Percentiles rank a stretch among this genome's conserved stretches.
Evolutionary conservation across 164 flowering plant genomes (phyloP).

Genomic region (Tinospora cordifolia): DNA sequence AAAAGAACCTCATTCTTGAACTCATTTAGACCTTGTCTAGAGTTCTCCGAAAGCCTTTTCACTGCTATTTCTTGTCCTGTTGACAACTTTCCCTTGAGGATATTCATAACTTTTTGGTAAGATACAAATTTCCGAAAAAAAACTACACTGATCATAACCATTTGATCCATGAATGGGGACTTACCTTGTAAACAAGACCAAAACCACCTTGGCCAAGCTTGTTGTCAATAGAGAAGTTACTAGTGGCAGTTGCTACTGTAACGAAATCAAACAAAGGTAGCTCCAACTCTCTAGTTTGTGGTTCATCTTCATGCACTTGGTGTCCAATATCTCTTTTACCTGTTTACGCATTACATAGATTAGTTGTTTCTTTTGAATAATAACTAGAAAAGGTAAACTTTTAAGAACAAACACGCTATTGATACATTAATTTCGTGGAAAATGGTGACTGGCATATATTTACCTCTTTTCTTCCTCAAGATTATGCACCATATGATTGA

Average conservation of each 20-base stretch:
- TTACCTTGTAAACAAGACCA: conserved; percentile 46
- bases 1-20: conserved; percentile 9
- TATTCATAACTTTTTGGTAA: background rate
- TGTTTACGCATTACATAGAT: background rate
- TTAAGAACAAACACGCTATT: background rate
- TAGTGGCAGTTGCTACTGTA: conserved; percentile 17
- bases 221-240: conserved; percentile 20
- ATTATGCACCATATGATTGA: background rate
- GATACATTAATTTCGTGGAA: background rate
- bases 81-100: background rate
- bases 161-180: background rate
- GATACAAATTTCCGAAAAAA: background rate
- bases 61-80: conserved; percentile 10
- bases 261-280: conserved; percentile 5
- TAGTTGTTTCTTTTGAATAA: background rate
- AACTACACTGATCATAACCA: background rate
- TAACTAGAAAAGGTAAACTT: background rate
- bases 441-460: background rate
- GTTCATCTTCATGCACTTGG: background rate
- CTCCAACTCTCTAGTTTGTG: conserved; percentile 6
- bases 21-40: conserved; percentile 8
- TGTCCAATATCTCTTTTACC: background rate
- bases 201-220: conserved; percentile 34
- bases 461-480: background rate
- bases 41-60: conserved; percentile 6